Conservation (phyloP, 352 stramenopile genomes). For the Phytophthora niederhauseri region DNA sequence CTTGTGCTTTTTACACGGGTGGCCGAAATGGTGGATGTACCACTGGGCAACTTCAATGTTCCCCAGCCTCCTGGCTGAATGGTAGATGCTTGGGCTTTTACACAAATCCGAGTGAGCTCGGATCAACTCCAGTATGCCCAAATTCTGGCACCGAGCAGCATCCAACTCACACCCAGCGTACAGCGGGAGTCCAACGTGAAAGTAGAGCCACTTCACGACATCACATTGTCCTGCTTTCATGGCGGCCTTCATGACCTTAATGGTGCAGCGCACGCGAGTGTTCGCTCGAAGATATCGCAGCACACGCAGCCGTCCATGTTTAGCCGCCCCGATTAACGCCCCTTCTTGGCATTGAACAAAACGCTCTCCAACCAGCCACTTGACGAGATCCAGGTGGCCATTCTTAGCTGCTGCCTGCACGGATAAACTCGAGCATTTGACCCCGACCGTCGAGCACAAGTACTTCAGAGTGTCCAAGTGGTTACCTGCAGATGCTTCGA, state of each 20-base stretch:
- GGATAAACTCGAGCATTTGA: background rate
- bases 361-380: background rate
- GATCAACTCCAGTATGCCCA: background rate
- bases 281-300: background rate
- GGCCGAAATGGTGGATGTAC: background rate
- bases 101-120: background rate
- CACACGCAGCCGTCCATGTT: background rate
- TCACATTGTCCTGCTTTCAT: background rate
- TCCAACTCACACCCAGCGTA: background rate
- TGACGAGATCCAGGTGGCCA: background rate
- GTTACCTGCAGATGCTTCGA: background rate
- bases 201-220: background rate
- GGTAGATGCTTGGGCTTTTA: background rate
- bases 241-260: background rate
- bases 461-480: background rate
- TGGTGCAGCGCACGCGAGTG: background rate
- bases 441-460: background rate
- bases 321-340: background rate
- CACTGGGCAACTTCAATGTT: background rate
- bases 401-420: background rate
- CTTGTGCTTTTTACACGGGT: background rate
- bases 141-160: background rate
- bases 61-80: background rate
- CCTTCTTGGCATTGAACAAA: background rate
- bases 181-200: background rate